Percentiles rank a stretch among this genome's conserved stretches.
Conservation (phyloP, 306 rosid species). For the Chamaecrista fasciculata region DNA sequence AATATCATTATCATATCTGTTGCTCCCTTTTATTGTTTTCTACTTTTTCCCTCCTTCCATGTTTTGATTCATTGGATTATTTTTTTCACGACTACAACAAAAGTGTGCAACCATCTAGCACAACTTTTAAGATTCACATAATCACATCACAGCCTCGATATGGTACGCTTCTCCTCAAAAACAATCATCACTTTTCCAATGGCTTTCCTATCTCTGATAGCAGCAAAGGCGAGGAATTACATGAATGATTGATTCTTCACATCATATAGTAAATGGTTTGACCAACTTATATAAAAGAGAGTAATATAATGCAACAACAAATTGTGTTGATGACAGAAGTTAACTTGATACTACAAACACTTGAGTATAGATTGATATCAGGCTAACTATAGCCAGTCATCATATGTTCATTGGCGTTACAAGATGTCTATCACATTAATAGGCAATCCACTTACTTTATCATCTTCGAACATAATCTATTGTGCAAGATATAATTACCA, state of each 20-base stretch:
- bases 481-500: neutral
- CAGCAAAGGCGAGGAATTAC: slow-evolving; percentile 72
- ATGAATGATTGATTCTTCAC: slow-evolving; percentile 23
- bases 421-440: neutral
- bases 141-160: slow-evolving; percentile 77
- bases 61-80: too few relatives aligned
- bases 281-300: neutral
- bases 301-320: too few relatives aligned
- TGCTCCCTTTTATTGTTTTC: too few relatives aligned
- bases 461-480: neutral
- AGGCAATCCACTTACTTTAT: slow-evolving; percentile 15
- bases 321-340: neutral
- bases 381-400: neutral
- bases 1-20: too few relatives aligned
- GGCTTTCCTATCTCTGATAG: slow-evolving; percentile 76
- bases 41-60: too few relatives aligned
- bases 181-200: slow-evolving; percentile 88
- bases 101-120: slow-evolving; percentile 25
- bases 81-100: neutral
- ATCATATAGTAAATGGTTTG: neutral
- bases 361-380: neutral
- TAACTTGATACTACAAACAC: neutral
- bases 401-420: neutral
- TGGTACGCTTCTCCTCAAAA: slow-evolving; percentile 47
- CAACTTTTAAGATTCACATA: slow-evolving; percentile 22